Evolutionary conservation across 805 yeast genomes (phyloP), one percentile per base, ranked within the genome.

Genomic region (Saccharomyces paradoxus): DNA sequence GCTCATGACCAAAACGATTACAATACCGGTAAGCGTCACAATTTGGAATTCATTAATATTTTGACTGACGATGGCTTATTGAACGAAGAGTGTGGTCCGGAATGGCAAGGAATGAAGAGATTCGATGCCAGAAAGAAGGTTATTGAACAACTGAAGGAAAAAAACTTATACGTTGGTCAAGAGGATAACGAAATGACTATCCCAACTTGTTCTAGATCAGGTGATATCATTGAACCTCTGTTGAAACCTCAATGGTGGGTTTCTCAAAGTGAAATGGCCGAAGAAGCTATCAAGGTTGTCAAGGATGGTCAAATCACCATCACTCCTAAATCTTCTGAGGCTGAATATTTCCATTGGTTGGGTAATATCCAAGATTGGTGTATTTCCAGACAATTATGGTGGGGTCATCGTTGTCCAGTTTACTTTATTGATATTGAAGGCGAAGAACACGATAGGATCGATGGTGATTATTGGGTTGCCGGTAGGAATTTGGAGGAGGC

Each of bases 171-270:
- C 63, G 79, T 89, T 58, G 97, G 83, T 56, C 96, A 90, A 74
- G 79, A 84, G 71, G 97, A 90, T 71, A 92, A 94, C 70, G 96
- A 94, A 73, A 94, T 94, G 99, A 80, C 90, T 26, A 83, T 94
- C 58, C 99, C 99, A 62, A 74, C 81, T 52, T 94, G 99, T 76
- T 88, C 94, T 46, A 87, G 97, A 81, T 89, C 97, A 29, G 97
- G 97, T 62, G 99, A 94, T 74, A 78, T 94, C 60, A 91, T 94
- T 66, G 99, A 94, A 77, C 99, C 99, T 53, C 77, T 89, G 67
- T 79, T 94, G 75, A 94, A 94, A 77, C 99, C 99, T 58, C 99
- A 94, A 77, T 94, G 99, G 99, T 94, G 97, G 97, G 97, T 94
- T 61, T 76, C 88, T 57, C 97, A 91, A 75, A 79, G 79, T 65